Conservation (phyloP, 2,329 filamentous ascomycete species). For the Aspergillus piperis region DNA sequence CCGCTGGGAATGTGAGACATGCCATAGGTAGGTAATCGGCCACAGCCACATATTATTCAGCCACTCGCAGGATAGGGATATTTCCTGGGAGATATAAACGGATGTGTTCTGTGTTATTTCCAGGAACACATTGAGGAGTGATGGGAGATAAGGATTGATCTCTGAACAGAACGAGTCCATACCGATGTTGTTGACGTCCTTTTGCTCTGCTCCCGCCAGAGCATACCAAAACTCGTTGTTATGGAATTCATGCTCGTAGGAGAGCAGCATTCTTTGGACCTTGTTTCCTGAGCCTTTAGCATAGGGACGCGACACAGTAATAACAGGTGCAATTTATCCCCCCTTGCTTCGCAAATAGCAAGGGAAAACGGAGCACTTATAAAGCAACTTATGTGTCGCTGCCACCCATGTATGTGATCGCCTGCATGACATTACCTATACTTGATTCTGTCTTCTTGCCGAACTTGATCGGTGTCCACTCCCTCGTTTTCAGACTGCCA, state of each 20-base stretch:
- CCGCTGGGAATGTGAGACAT: not conserved
- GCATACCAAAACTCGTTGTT: not conserved
- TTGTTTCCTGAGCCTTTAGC: not conserved
- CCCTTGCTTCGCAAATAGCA: not conserved
- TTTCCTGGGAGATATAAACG: not conserved
- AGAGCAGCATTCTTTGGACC: not conserved
- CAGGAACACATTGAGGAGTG: too few relatives aligned
- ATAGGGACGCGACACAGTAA: not conserved
- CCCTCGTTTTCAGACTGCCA: not conserved
- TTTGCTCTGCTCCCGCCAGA: not conserved
- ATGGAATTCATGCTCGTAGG: not conserved
- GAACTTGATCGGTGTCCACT: not conserved
- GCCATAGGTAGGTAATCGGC: not conserved
- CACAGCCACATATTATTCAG: too few relatives aligned
- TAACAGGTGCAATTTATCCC: not conserved
- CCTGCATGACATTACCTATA: not conserved
- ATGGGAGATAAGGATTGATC: too few relatives aligned
- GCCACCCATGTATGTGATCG: not conserved
- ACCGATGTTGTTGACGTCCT: not conserved
- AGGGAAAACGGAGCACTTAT: not conserved
- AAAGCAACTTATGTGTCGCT: not conserved
- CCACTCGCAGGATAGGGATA: too few relatives aligned
- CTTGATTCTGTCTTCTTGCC: not conserved
- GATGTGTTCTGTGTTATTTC: not conserved
- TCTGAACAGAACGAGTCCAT: not conserved